Evolutionary conservation across 208 protist genomes (phyloP), one percentile per base, ranked within the genome.

Genomic region (Acanthamoeba polyphaga): DNA sequence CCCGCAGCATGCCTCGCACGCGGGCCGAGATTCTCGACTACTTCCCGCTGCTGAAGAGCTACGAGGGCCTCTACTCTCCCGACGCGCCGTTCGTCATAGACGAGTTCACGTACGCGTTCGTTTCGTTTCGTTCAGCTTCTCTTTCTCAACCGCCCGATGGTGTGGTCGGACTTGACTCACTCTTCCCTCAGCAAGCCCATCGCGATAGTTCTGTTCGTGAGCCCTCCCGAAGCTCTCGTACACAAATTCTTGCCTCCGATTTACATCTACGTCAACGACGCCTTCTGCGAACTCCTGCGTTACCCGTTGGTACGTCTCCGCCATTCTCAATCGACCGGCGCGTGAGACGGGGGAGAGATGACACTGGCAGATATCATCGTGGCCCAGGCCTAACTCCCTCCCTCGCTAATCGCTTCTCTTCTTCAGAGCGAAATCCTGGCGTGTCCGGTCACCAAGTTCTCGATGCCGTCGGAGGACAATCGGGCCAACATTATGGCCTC

Each of bases 361-460:
- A n/a, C n/a, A n/a, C n/a, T 38, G 2, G 22, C 43, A 46, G 8
- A 84, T 22, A 13, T 53, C 74, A 43, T 5, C 38, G 9, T 27
- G n/a, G 38, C 29, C 74, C 66, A 9, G 24, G 62, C 24, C 62
- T 68, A n/a, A 68, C 62, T 29, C 1, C 27, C 62, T n/a, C 27
- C 27, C 62, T n/a, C 62, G 62, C 46, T 49, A 13, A 49, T 13
- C 66, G 38, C 24, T 13, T n/a, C 24, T 38, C 34, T 38, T n/a
- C 7, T 22, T 10, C 51, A 88, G 80, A 88, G 80, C 34, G 80
- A 88, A 22, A 55, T 88, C 6, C 19, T 88, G 3, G 80, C 80
- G 51, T 88, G 80, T 27, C 80, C 80, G 8, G 51, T 88, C 3
- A 88, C 49, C 80, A 88, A 88, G 53, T 88, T 88, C 51, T 88